phyloP scores from a whole-genome alignment of 805 yeast species.

The Yamadazyma tumulicola region DNA sequence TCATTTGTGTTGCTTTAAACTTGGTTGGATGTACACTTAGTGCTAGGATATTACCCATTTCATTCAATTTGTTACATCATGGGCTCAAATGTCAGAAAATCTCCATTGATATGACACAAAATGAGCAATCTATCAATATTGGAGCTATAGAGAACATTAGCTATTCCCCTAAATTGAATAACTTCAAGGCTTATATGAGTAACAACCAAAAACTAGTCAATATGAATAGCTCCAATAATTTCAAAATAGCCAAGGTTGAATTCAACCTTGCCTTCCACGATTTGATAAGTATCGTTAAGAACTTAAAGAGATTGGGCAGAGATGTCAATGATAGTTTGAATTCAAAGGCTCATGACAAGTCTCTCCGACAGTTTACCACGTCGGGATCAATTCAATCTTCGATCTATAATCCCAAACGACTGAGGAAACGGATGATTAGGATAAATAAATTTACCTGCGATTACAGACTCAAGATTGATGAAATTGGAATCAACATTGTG shows the following conservation, averaged over 20 bases:
- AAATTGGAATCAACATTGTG: conserved; percentile 14
- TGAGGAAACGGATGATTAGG: conserved; percentile 13
- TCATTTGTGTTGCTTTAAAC: too few relatives aligned
- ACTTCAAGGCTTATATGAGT: conserved; percentile 22
- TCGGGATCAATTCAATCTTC: conserved; percentile 2
- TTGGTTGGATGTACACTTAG: too few relatives aligned
- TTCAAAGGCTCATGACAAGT: too few relatives aligned
- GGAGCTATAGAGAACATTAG: conserved; percentile 23
- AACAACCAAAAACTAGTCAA: conserved; percentile 17
- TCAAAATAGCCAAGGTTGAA: conserved; percentile 7
- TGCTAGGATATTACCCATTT: conserved; percentile 40
- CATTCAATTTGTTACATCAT: conserved; percentile 34
- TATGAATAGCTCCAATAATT: conserved; percentile 13
- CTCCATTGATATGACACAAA: background rate
- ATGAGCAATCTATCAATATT: conserved; percentile 9
- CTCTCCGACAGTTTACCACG: conserved; percentile 3
- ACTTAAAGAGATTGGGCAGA: background rate
- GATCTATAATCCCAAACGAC: conserved; percentile 11
- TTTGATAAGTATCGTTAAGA: background rate
- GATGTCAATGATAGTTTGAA: background rate
- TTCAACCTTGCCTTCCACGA: conserved; percentile 2
- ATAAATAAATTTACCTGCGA: conserved; percentile 34
- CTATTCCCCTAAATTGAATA: conserved; percentile 20
- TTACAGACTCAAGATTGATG: conserved; percentile 26
- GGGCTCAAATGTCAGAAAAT: conserved; percentile 29